A percentile compares a stretch with the other conserved stretches of the same genome.
These are phyloP conservation scores for Neonectria punicea DNA, from an alignment of 2,329 filamentous ascomycete genomes.

Conservation along the genomic window DNA sequence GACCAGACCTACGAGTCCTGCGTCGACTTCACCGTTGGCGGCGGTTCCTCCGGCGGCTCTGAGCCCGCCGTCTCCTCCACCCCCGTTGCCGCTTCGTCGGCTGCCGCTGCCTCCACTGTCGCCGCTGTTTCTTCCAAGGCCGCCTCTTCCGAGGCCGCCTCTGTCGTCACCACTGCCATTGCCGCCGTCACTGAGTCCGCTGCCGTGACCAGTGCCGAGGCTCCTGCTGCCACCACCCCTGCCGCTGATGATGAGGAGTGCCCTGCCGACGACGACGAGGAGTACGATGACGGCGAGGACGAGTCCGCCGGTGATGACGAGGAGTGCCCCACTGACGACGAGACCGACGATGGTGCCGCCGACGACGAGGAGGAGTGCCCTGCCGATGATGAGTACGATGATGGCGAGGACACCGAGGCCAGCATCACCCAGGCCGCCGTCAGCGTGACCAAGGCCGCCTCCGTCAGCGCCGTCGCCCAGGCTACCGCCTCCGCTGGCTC, in stretches of 20 bases:
- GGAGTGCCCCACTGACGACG: conserved; percentile 29
- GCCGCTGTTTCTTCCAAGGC: conserved; percentile 6
- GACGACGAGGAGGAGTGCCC: conserved; percentile 22
- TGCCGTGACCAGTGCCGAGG: conserved; percentile 9
- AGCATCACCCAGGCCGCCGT: background rate
- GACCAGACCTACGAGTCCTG: conserved; percentile 72
- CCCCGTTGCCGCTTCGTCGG: conserved; percentile 14
- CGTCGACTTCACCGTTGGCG: conserved; percentile 61
- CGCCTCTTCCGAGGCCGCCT: conserved; percentile 8
- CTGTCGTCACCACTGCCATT: conserved; percentile 23
- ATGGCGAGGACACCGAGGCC: conserved; percentile 13
- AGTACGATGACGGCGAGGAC: conserved; percentile 21
- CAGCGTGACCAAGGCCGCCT: background rate
- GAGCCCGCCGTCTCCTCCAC: conserved; percentile 17
- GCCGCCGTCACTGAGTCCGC: conserved; percentile 6
- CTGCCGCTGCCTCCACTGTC: conserved; percentile 20
- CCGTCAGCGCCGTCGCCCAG: conserved; percentile 10
- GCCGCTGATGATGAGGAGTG: conserved; percentile 32
- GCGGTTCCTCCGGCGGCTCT: conserved; percentile 12
- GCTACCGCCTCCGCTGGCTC: conserved; percentile 6
- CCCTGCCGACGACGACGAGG: conserved; percentile 23
- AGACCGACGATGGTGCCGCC: conserved; percentile 13
- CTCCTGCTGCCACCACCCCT: conserved; percentile 15
- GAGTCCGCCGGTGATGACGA: conserved; percentile 32
- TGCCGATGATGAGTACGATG: conserved; percentile 4